These are phyloP conservation scores for Botryotinia globosa DNA, from an alignment of 2,329 filamentous ascomycete genomes.

Conservation along the genomic window DNA sequence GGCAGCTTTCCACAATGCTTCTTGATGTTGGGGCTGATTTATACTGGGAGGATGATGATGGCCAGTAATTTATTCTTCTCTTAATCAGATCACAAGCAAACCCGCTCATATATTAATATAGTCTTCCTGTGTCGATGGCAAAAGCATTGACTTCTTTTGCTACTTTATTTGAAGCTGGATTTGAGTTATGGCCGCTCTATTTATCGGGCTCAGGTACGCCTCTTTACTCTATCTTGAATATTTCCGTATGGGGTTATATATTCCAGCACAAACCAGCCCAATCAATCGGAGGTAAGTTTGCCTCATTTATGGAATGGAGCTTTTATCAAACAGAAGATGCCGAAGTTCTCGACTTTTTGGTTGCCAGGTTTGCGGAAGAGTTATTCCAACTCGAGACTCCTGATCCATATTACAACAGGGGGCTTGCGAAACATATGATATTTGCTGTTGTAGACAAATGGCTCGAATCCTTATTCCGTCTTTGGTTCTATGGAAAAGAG, in stretches of 20 bases:
- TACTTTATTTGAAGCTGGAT: background rate
- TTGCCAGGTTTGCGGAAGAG: no score
- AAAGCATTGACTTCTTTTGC: background rate
- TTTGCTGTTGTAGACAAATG: fast-evolving
- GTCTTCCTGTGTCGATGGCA: background rate
- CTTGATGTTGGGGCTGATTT: background rate
- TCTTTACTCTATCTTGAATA: fast-evolving
- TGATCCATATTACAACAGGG: no score
- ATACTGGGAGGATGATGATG: background rate
- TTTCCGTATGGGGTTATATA: background rate
- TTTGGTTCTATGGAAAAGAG: background rate
- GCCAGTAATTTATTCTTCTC: background rate
- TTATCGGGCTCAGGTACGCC: fast-evolving
- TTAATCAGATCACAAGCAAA: background rate
- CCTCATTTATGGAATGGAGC: no score
- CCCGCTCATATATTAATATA: background rate
- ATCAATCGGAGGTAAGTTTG: fast-evolving
- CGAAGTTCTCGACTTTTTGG: background rate
- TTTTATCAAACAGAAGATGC: background rate
- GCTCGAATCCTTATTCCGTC: background rate
- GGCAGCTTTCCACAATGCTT: background rate
- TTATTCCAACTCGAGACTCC: no score
- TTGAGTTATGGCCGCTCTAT: background rate
- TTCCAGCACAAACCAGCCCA: background rate
- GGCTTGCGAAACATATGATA: no score